phyloP scores from a whole-genome alignment of 225 moss, liverwort and hornwort genomes.

The Straminergon stramineum region DNA sequence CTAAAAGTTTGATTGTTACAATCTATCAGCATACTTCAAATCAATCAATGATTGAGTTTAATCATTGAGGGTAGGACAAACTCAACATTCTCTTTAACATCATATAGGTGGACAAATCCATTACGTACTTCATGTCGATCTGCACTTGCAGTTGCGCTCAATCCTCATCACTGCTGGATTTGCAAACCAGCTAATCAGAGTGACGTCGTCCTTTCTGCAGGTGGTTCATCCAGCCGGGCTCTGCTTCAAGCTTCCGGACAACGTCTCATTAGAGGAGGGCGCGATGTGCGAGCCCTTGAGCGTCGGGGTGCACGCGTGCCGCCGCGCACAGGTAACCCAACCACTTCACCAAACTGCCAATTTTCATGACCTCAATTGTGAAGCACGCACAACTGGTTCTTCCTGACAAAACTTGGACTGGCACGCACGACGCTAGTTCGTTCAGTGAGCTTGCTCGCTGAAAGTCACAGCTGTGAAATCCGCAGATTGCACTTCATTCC shows the following conservation, averaged over 20 bases:
- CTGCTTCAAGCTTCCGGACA: slow-evolving; percentile 79
- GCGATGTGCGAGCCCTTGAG: slow-evolving; percentile 91
- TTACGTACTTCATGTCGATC: background rate
- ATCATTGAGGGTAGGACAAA: background rate
- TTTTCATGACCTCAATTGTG: background rate
- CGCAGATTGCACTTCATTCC: background rate
- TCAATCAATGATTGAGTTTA: background rate
- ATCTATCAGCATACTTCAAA: background rate
- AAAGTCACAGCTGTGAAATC: background rate
- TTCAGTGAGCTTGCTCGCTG: background rate
- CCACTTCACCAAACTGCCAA: background rate
- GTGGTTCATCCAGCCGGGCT: slow-evolving; percentile 68
- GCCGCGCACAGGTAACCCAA: slow-evolving; percentile 32
- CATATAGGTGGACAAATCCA: background rate
- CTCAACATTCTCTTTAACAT: background rate
- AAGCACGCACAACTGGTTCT: background rate
- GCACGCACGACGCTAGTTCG: background rate
- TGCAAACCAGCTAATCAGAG: background rate
- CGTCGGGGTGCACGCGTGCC: slow-evolving; percentile 78
- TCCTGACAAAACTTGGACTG: background rate
- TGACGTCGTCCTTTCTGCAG: background rate
- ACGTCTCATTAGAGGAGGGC: slow-evolving; percentile 70
- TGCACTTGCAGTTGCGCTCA: background rate
- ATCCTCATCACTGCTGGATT: background rate
- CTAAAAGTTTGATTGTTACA: background rate